Evolutionary conservation across 2,329 filamentous ascomycete species (phyloP).

Genomic region (Fusarium tupiense): DNA sequence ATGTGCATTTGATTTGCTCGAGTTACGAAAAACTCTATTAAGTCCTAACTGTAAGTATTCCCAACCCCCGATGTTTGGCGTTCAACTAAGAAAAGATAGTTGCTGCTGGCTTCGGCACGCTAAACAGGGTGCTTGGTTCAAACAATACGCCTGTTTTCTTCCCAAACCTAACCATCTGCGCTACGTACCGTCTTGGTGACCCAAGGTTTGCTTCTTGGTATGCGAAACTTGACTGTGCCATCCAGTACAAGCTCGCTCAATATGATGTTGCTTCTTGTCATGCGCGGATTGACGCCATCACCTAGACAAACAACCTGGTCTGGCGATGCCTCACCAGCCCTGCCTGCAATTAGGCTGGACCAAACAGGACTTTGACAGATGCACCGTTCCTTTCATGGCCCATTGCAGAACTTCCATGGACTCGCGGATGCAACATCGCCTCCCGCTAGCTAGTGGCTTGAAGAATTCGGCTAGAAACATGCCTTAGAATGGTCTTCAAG

Average conservation of each 20-base stretch:
- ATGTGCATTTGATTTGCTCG: neutral
- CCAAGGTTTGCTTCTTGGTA: conserved; percentile 1
- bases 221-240: neutral
- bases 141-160: neutral
- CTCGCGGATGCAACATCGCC: conserved; percentile 31
- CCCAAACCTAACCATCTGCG: neutral
- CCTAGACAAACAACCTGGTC: conserved; percentile 21
- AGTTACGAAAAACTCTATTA: neutral
- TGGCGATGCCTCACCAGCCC: conserved; percentile 13
- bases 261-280: neutral
- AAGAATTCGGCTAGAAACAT: conserved; percentile 19
- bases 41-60: conserved; percentile 8
- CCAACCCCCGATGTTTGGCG: conserved; percentile 7
- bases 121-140: neutral
- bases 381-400: neutral
- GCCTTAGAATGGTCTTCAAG: conserved; percentile 19
- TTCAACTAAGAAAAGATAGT: neutral
- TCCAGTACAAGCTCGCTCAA: neutral
- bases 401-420: conserved; percentile 3
- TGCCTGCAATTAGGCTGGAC: conserved; percentile 10
- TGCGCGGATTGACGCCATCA: conserved; percentile 3
- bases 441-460: conserved; percentile 12
- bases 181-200: neutral
- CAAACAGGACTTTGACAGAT: conserved; percentile 22
- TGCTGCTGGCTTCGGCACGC: neutral